Evolutionary conservation across 805 yeast genomes (phyloP), one percentile per base, ranked within the genome.

Genomic region (Suhomyces tanzawaensis): DNA sequence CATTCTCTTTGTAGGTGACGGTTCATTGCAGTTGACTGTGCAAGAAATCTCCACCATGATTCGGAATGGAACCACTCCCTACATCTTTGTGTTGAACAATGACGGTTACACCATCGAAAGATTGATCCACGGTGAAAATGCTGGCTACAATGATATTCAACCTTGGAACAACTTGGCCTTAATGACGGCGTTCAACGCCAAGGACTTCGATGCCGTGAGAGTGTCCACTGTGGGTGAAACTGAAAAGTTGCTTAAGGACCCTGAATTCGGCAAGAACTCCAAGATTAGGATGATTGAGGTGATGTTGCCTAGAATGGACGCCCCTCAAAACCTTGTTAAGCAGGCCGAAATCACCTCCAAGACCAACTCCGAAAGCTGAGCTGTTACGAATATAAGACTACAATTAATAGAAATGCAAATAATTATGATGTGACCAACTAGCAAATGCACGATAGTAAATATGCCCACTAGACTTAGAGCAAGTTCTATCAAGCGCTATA

Each of bases 51-150:
- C 84, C 39, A 81, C 85, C 47, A 74, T 79, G 74, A 69, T 78
- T 56, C 76, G 81, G 62, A 77, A 82, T 82, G 72, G 74, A 44
- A 69, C 78, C 53, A 78, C 72, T 46, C 86, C 86, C 53, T 81
- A 81, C 66, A 62, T 82, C 55, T 81, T 81, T 57, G 77, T 82
- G 23, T 70, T 82, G 57, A 82, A 81, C 69, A 82, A 82, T 64
- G 77, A 74, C 47, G 88, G 88, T 60, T 82, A 81, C 71, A 81
- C 88, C 51, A 81, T 81, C 56, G 87, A 81, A 65, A 77, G 80
- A 66, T 72, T 81, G 66, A 80, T 82, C 49, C 87, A 82, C 65
- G 87, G 87, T 58, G 76, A 68, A 50, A 65, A 66, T 21, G 85
- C 85, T 34, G 62, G 69, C 40, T 82, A 82, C 66, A 82, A 82